A percentile compares a stretch with the other conserved stretches of the same genome.
These are phyloP conservation scores for Onygena corvina DNA, from an alignment of 2,329 filamentous ascomycete genomes.

Conservation along the genomic window DNA sequence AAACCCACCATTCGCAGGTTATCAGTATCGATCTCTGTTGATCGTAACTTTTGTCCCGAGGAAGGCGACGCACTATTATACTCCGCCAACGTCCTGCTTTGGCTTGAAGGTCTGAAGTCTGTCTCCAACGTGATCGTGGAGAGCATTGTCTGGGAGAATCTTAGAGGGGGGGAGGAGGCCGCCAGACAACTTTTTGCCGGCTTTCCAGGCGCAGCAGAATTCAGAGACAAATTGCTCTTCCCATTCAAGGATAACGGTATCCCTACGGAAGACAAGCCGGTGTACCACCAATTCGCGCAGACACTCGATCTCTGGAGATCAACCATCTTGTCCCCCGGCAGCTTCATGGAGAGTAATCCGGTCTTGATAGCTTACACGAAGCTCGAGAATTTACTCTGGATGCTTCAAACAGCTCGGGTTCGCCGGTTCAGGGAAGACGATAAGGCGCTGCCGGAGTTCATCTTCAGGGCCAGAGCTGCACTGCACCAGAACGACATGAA, in stretches of 20 bases:
- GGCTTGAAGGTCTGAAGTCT: not conserved
- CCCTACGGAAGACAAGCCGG: not conserved
- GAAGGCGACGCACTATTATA: not conserved
- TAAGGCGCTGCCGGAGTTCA: not conserved
- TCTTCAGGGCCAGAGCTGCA: not conserved
- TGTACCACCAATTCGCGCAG: not conserved
- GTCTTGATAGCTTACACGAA: not conserved
- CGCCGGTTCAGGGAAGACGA: not conserved
- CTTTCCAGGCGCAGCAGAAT: too few relatives aligned
- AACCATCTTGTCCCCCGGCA: not conserved
- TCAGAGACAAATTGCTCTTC: not conserved
- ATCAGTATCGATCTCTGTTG: not conserved
- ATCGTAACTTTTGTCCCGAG: not conserved
- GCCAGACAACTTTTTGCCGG: too few relatives aligned
- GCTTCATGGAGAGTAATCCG: not conserved
- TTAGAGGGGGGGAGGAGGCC: too few relatives aligned
- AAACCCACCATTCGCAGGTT: not conserved
- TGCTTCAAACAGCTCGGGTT: not conserved
- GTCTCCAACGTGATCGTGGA: not conserved
- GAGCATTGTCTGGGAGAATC: not conserved
- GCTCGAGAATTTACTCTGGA: not conserved
- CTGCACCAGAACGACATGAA: not conserved
- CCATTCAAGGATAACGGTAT: not conserved
- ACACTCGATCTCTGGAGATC: not conserved
- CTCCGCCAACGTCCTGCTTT: not conserved